Percentiles rank a stretch among this genome's conserved stretches.
These are phyloP conservation scores for Nevesoporus exiguus DNA, from an alignment of 768 basidiomycete genomes.

Conservation along the genomic window DNA sequence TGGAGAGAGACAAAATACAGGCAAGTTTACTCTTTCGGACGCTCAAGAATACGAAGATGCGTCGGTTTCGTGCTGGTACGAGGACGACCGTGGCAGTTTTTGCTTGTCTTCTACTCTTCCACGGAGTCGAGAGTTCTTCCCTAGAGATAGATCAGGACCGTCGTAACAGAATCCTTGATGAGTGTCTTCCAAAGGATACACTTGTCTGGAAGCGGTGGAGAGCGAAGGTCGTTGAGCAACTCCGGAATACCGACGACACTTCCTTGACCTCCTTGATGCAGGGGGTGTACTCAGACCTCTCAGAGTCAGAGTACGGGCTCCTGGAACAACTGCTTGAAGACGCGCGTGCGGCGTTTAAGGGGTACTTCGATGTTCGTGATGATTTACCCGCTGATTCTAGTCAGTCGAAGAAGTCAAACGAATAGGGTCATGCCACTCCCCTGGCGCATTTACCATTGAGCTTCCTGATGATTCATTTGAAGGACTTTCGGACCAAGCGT, in stretches of 20 bases:
- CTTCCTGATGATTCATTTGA: too few relatives aligned
- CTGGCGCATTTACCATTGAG: too few relatives aligned
- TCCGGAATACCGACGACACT: background rate
- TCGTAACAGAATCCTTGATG: conserved; percentile 11
- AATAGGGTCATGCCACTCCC: background rate
- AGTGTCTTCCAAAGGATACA: conserved; percentile 24
- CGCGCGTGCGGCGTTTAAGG: conserved; percentile 14
- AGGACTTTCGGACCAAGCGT: too few relatives aligned
- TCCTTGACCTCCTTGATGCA: conserved; percentile 1
- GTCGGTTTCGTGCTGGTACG: conserved; percentile 13
- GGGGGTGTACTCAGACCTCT: background rate
- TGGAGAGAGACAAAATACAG: conserved; percentile 35
- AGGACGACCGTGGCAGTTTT: conserved; percentile 26
- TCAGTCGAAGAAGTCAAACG: too few relatives aligned
- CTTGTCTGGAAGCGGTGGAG: conserved; percentile 22
- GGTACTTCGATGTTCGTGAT: background rate
- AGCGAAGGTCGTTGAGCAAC: conserved; percentile 19
- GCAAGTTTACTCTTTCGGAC: conserved; percentile 9
- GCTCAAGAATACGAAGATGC: conserved; percentile 11
- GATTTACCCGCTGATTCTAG: background rate
- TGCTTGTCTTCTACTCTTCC: conserved; percentile 22
- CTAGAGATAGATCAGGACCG: background rate
- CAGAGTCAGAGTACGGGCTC: background rate
- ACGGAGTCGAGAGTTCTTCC: background rate
- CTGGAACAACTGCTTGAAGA: conserved; percentile 14